These are phyloP conservation scores for Eucalyptus grandis DNA, from an alignment of 345 rosid species.

Conservation along the genomic window DNA sequence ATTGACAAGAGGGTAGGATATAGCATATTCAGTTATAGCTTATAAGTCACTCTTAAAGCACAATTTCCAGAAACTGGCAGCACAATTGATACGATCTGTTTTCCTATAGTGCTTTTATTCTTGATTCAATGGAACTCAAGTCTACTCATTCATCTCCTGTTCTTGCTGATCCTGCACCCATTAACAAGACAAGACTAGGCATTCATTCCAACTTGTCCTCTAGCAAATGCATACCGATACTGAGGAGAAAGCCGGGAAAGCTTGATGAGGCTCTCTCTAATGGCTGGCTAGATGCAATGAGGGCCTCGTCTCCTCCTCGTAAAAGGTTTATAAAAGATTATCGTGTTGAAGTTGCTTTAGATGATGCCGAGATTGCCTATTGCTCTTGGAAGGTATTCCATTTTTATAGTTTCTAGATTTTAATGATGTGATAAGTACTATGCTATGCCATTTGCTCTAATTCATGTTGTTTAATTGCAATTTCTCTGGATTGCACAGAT, in stretches of 20 bases:
- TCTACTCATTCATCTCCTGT: constrained; percentile 53
- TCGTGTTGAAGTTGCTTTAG: constrained; percentile 29
- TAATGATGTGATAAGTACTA: neutral
- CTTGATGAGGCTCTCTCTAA: constrained; percentile 73
- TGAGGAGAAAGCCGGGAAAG: constrained; percentile 50
- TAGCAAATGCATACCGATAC: constrained; percentile 21
- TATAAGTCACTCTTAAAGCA: neutral
- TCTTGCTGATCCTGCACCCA: constrained; percentile 40
- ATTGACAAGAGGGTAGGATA: constrained; percentile 63
- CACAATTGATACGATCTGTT: neutral
- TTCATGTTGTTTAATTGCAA: neutral
- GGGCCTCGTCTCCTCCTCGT: constrained; percentile 84
- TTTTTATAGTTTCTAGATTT: neutral
- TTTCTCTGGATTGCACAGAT: neutral
- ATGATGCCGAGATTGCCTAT: constrained; percentile 54
- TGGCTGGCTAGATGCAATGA: constrained; percentile 93
- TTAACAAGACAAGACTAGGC: constrained; percentile 49
- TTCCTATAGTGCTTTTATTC: neutral
- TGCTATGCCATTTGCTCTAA: neutral
- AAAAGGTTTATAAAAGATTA: constrained; percentile 48
- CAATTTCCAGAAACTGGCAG: neutral
- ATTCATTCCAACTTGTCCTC: constrained; percentile 34
- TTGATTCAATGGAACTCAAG: constrained; percentile 47
- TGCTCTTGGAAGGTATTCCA: constrained; percentile 56
- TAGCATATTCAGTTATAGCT: neutral